Evolutionary conservation across 2,329 filamentous ascomycete genomes (phyloP).

Genomic region (Colletotrichum graminicola): DNA sequence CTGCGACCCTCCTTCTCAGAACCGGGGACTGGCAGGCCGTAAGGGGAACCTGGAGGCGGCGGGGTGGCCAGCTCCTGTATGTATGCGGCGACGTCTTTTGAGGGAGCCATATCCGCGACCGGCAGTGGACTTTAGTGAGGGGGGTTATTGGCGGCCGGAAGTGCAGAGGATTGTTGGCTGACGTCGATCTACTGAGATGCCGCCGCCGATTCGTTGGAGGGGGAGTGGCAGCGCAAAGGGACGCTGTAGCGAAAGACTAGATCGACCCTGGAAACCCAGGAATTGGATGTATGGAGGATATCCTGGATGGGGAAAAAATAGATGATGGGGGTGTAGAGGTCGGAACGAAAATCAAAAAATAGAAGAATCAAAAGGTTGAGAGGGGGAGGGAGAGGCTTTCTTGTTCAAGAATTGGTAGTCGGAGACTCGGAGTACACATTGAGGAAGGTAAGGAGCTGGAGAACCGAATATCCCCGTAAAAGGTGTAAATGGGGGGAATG

Average conservation of each 20-base stretch:
- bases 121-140: neutral
- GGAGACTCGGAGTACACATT: neutral
- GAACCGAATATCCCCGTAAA: slow-evolving; percentile 6
- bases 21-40: slow-evolving; percentile 82
- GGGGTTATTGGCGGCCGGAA: neutral
- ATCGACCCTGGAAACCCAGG: neutral
- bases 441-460: slow-evolving; percentile 7
- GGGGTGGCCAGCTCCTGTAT: slow-evolving; percentile 67
- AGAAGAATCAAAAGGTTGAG: slow-evolving; percentile 25
- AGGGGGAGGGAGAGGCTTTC: slow-evolving; percentile 21
- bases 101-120: slow-evolving; percentile 48
- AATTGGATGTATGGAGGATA: slow-evolving; percentile 16
- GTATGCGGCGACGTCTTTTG: slow-evolving; percentile 53
- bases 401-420: slow-evolving; percentile 20
- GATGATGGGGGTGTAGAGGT: neutral
- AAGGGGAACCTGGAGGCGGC: slow-evolving; percentile 81
- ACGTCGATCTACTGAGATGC: slow-evolving; percentile 23
- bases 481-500: slow-evolving; percentile 17
- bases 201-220: slow-evolving; percentile 19
- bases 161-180: slow-evolving; percentile 11
- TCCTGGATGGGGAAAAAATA: neutral
- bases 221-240: neutral
- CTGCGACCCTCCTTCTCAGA: slow-evolving; percentile 79
- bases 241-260: neutral
- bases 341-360: neutral